phyloP scores from a whole-genome alignment of 768 basidiomycete species.

The Pulveroboletus sp. region DNA sequence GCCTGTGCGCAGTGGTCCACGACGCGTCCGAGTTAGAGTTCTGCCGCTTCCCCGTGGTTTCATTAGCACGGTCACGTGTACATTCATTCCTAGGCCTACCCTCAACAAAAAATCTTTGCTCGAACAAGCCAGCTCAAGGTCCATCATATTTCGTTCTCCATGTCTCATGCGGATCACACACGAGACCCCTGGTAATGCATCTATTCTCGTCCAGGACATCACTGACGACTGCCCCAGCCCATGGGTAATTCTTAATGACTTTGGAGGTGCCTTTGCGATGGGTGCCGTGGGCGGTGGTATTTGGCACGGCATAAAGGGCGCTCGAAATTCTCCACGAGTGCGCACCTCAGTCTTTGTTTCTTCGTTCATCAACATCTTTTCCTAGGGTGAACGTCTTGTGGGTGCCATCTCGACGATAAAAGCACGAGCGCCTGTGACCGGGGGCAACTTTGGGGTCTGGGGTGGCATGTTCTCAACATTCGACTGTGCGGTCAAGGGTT shows the following conservation, averaged over 20 bases:
- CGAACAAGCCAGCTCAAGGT: not conserved
- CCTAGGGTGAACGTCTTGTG: slow-evolving; percentile 88
- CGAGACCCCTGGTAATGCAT: slow-evolving; percentile 79
- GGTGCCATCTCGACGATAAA: slow-evolving; percentile 96
- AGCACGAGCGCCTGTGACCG: slow-evolving; percentile 95
- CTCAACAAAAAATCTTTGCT: slow-evolving; percentile 28
- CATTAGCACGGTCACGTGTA: slow-evolving; percentile 30
- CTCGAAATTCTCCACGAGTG: slow-evolving; percentile 92
- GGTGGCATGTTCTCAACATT: slow-evolving; percentile 99
- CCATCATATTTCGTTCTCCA: slow-evolving; percentile 25
- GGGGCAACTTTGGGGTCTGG: slow-evolving; percentile 95
- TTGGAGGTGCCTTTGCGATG: slow-evolving; percentile 97
- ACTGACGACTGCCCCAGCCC: slow-evolving; percentile 51
- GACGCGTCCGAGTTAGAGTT: slow-evolving; percentile 19
- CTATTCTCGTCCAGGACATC: not conserved
- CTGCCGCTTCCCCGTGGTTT: slow-evolving; percentile 1
- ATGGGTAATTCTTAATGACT: slow-evolving; percentile 98
- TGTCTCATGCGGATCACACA: slow-evolving; percentile 91
- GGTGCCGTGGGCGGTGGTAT: slow-evolving; percentile 96
- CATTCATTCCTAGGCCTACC: slow-evolving; percentile 20
- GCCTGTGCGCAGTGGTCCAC: not conserved
- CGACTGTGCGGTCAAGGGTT: slow-evolving; percentile 96
- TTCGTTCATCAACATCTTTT: not conserved
- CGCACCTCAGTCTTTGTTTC: slow-evolving; percentile 22
- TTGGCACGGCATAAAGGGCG: slow-evolving; percentile 98